A percentile compares a stretch with the other conserved stretches of the same genome.
Evolutionary conservation across 2,329 filamentous ascomycete genomes (phyloP).

Genomic region (Xylariomycetidae sp.): DNA sequence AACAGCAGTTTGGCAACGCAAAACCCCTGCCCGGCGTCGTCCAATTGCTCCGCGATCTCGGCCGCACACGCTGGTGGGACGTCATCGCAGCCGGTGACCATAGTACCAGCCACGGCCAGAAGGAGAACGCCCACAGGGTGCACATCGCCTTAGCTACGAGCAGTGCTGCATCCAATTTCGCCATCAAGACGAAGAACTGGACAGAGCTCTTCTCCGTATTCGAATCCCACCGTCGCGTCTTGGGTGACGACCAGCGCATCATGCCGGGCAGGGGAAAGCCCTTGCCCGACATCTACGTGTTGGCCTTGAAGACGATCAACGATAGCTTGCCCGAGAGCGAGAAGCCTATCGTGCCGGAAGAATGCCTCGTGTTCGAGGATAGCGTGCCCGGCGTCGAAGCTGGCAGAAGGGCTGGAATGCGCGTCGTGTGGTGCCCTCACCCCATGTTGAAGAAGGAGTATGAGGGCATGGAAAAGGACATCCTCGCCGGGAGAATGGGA

Average conservation of each 20-base stretch:
- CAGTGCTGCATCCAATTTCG: constrained; percentile 66
- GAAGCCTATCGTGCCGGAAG: constrained; percentile 66
- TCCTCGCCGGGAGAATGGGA: constrained; percentile 77
- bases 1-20: constrained; percentile 66
- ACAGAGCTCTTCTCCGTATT: constrained; percentile 61
- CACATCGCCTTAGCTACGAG: constrained; percentile 86
- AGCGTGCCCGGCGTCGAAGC: constrained; percentile 89
- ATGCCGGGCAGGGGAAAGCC: constrained; percentile 82
- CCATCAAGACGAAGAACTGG: constrained; percentile 67
- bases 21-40: constrained; percentile 75
- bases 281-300: constrained; percentile 86
- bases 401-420: constrained; percentile 87
- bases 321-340: constrained; percentile 60
- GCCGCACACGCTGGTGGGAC: constrained; percentile 47
- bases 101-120: neutral
- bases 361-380: constrained; percentile 96
- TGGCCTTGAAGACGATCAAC: constrained; percentile 84
- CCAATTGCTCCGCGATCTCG: constrained; percentile 60
- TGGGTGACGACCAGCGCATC: constrained; percentile 83
- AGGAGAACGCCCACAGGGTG: constrained; percentile 40
- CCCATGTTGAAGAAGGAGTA: constrained; percentile 72
- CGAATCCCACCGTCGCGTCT: constrained; percentile 63
- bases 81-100: no score
- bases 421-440: constrained; percentile 90
- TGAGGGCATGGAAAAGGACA: constrained; percentile 68